A percentile compares a stretch with the other conserved stretches of the same genome.
phyloP scores from a whole-genome alignment of 1,139 yeast genomes.

The Kodamaea suecica region DNA sequence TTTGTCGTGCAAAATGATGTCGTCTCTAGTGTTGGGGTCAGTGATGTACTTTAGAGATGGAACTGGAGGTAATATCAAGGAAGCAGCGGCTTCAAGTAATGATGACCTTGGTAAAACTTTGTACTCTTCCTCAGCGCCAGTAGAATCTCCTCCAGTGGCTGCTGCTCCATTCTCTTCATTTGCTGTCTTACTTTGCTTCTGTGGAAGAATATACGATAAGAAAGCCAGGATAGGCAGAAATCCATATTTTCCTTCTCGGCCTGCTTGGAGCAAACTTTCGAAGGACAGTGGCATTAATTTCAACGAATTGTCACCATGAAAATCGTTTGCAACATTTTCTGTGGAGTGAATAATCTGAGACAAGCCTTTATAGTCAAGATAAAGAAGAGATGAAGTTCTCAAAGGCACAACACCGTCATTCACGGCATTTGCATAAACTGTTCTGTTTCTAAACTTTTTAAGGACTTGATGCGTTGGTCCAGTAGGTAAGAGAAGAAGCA shows the following conservation, averaged over 20 bases:
- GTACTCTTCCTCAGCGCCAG: conserved; percentile 14
- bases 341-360: conserved; percentile 15
- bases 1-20: conserved; percentile 41
- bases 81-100: conserved; percentile 77
- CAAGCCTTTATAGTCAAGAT: conserved; percentile 54
- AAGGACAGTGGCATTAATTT: conserved; percentile 1
- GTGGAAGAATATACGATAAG: conserved; percentile 45
- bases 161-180: conserved; percentile 22
- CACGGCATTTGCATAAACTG: conserved; percentile 74
- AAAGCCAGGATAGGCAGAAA: conserved; percentile 46
- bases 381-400: conserved; percentile 75
- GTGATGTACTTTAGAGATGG: conserved; percentile 70
- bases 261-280: conserved; percentile 6
- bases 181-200: conserved; percentile 30
- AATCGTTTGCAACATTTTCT: conserved; percentile 8
- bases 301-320: background rate
- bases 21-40: conserved; percentile 49
- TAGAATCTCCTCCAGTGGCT: conserved; percentile 25
- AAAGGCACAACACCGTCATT: conserved; percentile 94
- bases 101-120: conserved; percentile 63
- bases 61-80: conserved; percentile 79
- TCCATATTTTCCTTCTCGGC: conserved; percentile 7
- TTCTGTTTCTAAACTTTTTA: conserved; percentile 61
- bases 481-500: conserved; percentile 70
- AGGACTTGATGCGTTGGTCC: conserved; percentile 75